Evolutionary conservation across 1,284 basidiomycete species (phyloP), one percentile per base, ranked within the genome.

Genomic region (Kwoniella shivajii): DNA sequence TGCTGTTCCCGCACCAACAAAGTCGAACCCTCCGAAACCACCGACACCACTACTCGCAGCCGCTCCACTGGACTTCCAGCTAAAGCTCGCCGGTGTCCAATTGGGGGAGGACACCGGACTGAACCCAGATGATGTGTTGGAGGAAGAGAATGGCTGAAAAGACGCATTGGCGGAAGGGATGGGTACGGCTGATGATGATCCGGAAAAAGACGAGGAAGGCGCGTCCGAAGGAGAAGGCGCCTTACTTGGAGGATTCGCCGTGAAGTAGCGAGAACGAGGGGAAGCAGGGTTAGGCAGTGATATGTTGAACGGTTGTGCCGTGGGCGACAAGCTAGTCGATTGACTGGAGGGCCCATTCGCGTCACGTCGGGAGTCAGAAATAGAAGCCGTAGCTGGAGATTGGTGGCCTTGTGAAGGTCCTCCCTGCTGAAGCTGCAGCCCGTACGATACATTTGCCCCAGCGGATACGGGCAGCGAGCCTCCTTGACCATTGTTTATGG

Each of bases 261-360:
- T 47, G 45, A 67, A 74, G 57, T 69, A 75, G 20, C 72, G 53
- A 13, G 71, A 68, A 33, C 68, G 63, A n/a, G 74, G 73, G 0
- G 71, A 73, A 1, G 69, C 67, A 6, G 65, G 63, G 22, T 53
- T 50, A 2, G 69, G 68, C 2, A 69, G 60, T 6, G 70, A 59
- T 2, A 60, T 59, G 44, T 63, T 74, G 67, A 76, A 76, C 0
- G 75, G 75, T 53, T 71, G 72, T 16, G 75, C 75, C 6, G 65
- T 76, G 0, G 75, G 75, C 5, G 73, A 75, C 14, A 76, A 61
- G 3, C 68, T 65, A 1, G 73, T 74, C 2, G 47, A 52, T 22
- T 47, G 37, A 36, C 31, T 24, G 14, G 38, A 14, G 24, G 34
- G 46, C 9, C 33, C 31, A 37, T 48, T 33, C 26, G 33, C 44